Evolutionary conservation across 2,329 filamentous ascomycete genomes (phyloP), one percentile per base, ranked within the genome.

Genomic region (Neofusicoccum kwambonambiense): DNA sequence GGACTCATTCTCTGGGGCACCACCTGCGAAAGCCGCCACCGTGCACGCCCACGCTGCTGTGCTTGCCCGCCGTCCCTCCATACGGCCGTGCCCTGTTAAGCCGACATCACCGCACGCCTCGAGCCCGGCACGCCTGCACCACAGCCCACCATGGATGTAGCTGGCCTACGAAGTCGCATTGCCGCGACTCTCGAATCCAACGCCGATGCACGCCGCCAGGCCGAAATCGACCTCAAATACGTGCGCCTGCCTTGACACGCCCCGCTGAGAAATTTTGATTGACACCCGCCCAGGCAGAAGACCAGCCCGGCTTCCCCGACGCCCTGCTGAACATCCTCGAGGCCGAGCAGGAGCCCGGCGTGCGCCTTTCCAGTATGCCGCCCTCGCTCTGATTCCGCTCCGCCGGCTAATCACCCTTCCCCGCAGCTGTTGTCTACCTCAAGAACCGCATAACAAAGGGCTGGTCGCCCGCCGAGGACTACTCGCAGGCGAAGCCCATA

Each of bases 401-500:
- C 68, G 51, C 49, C 35, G 34, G 17, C 62, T 67, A 52, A 70
- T 75, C 76, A 60, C 75, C 68, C 37, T 65, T 65, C 62, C 56
- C 68, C 66, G 69, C 78, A 97, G 94, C 93, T 74, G 93, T 94
- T 75, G 92, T 99, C 72, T 99, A 98, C 81, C 88, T 98, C 77
- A 99, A 99, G 83, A 98, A 99, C 81, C 90, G 93, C 76, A 90
- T 98, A 77, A 94, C 91, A 78, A 90, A 93, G 76, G 93, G 92
- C 73, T 99, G 95, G 95, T 86, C 89, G 64, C 88, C 87, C 68
- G 84, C 85, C 74, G 91, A 96, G 69, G 90, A 94, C 69, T 88
- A 86, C 75, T 86, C 89, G 68, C 85, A 87, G 73, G 88, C 90
- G 72, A 88, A 87, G 71, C 82, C 89, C 71, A 95, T 97, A 79